A percentile compares a stretch with the other conserved stretches of the same genome.
phyloP scores from a whole-genome alignment of 2,329 filamentous ascomycete genomes.

The Mycosphaerella arachidis region DNA sequence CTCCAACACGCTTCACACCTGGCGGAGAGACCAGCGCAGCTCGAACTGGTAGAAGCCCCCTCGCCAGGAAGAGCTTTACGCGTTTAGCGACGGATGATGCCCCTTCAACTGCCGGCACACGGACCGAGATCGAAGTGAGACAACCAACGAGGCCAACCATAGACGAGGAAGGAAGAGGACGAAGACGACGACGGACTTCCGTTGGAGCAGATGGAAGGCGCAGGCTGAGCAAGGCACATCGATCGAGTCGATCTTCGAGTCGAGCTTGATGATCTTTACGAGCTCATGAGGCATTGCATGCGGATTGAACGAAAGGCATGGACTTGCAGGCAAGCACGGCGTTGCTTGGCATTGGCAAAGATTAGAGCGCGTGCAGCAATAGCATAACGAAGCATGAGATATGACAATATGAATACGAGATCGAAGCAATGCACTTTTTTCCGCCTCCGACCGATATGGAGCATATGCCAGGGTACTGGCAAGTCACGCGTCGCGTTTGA shows the following conservation, averaged over 20 bases:
- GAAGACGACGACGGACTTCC: conserved; percentile 17
- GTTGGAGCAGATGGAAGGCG: conserved; percentile 22
- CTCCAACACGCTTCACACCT: conserved; percentile 6
- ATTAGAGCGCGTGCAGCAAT: background rate
- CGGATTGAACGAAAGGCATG: background rate
- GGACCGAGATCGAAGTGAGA: conserved; percentile 19
- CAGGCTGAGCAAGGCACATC: conserved; percentile 22
- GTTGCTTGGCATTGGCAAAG: background rate
- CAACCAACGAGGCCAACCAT: conserved; percentile 13
- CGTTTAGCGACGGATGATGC: conserved; percentile 20
- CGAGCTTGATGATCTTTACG: conserved; percentile 7
- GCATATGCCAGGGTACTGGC: background rate
- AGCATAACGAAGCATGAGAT: background rate
- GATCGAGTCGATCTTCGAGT: conserved; percentile 16
- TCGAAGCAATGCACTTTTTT: too few relatives aligned
- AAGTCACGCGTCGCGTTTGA: background rate
- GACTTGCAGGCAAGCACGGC: background rate
- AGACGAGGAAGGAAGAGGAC: conserved; percentile 10
- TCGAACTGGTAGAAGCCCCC: conserved; percentile 41
- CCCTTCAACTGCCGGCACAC: conserved; percentile 13
- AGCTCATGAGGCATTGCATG: background rate
- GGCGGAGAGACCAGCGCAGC: conserved; percentile 8
- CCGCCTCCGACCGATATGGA: background rate
- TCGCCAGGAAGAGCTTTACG: conserved; percentile 43
- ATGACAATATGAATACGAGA: background rate